These are phyloP conservation scores for Phellopilus nigrolimitatus DNA, from an alignment of 1,284 basidiomycete genomes.

Conservation along the genomic window DNA sequence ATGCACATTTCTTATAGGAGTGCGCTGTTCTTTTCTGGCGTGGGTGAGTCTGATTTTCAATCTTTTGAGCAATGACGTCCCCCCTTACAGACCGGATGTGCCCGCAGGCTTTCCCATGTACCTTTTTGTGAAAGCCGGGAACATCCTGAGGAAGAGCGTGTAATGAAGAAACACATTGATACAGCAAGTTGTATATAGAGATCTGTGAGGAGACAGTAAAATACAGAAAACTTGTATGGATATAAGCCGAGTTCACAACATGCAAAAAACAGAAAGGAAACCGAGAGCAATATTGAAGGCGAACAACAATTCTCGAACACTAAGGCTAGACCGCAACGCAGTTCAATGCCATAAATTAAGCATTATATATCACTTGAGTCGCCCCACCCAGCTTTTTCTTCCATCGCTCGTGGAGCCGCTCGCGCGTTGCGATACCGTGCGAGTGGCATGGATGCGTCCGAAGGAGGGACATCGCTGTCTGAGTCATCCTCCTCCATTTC, in stretches of 20 bases:
- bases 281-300: no score
- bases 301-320: no score
- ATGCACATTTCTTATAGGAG: slow-evolving; percentile 5
- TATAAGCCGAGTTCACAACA: no score
- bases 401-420: background rate
- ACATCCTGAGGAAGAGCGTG: slow-evolving; percentile 12
- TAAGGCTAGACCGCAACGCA: background rate
- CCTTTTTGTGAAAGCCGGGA: slow-evolving; percentile 22
- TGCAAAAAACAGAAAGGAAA: no score
- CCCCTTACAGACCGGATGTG: background rate
- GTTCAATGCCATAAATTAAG: background rate
- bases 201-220: no score
- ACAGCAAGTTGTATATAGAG: no score
- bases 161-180: no score
- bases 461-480: slow-evolving; percentile 6
- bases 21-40: slow-evolving; percentile 9
- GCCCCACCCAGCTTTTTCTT: slow-evolving; percentile 14
- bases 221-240: no score
- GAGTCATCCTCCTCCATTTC: background rate
- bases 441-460: slow-evolving; percentile 7
- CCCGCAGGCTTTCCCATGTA: slow-evolving; percentile 20
- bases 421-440: background rate
- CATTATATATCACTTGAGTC: slow-evolving; percentile 12
- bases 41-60: slow-evolving; percentile 11
- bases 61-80: background rate